Evolutionary conservation across 192 early-diverging fungal species (phyloP).

Genomic region (Linnemannia elongata): DNA sequence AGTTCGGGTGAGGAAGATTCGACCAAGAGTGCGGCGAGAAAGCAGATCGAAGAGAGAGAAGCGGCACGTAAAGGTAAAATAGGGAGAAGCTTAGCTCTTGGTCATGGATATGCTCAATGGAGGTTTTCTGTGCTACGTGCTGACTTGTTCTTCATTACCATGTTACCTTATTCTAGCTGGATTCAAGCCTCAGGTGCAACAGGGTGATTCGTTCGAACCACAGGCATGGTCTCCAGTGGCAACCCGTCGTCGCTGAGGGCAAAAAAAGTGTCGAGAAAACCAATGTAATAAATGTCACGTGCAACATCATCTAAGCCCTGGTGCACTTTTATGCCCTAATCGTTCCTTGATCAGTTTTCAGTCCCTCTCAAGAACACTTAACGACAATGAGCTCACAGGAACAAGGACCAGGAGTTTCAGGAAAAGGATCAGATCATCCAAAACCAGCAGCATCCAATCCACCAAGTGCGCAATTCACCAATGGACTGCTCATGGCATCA

Average conservation of each 20-base stretch:
- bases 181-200: slow-evolving; percentile 54
- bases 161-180: slow-evolving; percentile 16
- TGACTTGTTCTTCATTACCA: not conserved
- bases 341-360: slow-evolving; percentile 1
- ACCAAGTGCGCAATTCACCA: slow-evolving; percentile 47
- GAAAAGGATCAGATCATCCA: not conserved
- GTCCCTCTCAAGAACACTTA: not conserved
- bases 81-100: not conserved
- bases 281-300: not conserved
- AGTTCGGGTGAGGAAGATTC: slow-evolving; percentile 5
- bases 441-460: slow-evolving; percentile 24
- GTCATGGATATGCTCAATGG: not conserved
- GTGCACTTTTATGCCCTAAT: not conserved
- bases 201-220: slow-evolving; percentile 47
- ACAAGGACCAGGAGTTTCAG: not conserved
- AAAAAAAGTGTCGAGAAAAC: not conserved
- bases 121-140: not conserved
- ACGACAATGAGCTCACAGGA: not conserved
- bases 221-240: slow-evolving; percentile 51
- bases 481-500: slow-evolving; percentile 46
- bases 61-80: slow-evolving; percentile 47
- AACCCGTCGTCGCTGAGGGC: slow-evolving; percentile 24
- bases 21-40: slow-evolving; percentile 43
- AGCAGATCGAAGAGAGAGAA: slow-evolving; percentile 52
- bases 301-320: not conserved